Conservation (phyloP, 768 basidiomycete genomes). For the Rhizopogon roseolus region DNA sequence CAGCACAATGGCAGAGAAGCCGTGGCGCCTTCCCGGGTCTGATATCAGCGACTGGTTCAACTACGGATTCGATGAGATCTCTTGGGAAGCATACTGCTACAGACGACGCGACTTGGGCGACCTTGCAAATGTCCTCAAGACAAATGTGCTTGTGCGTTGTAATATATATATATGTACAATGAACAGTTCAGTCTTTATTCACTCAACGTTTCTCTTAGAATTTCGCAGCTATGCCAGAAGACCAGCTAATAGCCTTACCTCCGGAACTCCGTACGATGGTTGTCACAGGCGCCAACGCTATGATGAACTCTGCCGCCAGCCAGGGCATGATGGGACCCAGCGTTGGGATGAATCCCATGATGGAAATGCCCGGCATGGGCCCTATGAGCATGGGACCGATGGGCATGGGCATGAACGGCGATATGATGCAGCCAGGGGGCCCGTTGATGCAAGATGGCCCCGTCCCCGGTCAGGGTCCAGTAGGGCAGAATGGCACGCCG, state of each 20-base stretch:
- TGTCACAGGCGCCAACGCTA: conserved; percentile 74
- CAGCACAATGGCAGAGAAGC: conserved; percentile 69
- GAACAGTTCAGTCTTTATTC: background rate
- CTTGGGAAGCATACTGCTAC: conserved; percentile 91
- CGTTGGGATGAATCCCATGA: conserved; percentile 62
- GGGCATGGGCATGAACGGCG: conserved; percentile 61
- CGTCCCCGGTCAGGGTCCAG: conserved; percentile 27
- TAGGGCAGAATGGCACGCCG: conserved; percentile 32
- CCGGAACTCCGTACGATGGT: conserved; percentile 84
- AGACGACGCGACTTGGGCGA: conserved; percentile 79
- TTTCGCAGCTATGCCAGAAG: conserved; percentile 79
- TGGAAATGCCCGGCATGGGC: conserved; percentile 73
- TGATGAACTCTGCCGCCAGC: conserved; percentile 59
- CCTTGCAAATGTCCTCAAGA: conserved; percentile 73
- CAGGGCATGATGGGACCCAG: conserved; percentile 44
- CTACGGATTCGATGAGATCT: conserved; percentile 96
- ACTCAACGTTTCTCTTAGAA: conserved; percentile 41
- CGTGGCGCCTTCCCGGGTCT: conserved; percentile 88
- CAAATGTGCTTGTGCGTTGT: conserved; percentile 70
- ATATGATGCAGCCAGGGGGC: conserved; percentile 49
- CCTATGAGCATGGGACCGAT: conserved; percentile 43
- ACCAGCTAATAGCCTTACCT: conserved; percentile 71
- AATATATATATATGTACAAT: background rate
- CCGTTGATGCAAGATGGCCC: conserved; percentile 53
- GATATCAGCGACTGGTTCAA: conserved; percentile 99